These are phyloP conservation scores for Phaeoacremonium minimum DNA, from an alignment of 2,329 filamentous ascomycete species.

Conservation along the genomic window DNA sequence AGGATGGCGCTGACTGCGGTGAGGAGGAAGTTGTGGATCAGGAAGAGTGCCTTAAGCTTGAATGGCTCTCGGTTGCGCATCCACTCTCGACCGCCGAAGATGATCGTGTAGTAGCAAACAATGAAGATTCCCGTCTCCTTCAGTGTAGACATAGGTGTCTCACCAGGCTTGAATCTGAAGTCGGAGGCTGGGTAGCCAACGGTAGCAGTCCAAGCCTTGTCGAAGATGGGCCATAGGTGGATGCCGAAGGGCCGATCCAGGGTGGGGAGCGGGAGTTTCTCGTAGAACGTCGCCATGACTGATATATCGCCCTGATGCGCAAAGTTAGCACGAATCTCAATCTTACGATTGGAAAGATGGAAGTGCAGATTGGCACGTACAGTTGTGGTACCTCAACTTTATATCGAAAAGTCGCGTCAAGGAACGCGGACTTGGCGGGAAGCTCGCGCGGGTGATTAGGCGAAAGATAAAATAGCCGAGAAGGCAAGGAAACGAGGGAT, in stretches of 20 bases:
- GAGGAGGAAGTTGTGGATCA: slow-evolving; percentile 94
- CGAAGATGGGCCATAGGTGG: slow-evolving; percentile 90
- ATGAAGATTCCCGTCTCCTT: slow-evolving; percentile 78
- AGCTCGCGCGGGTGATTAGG: slow-evolving; percentile 3
- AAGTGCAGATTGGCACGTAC: no score
- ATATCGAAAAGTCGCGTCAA: no score
- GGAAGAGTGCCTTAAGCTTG: slow-evolving; percentile 85
- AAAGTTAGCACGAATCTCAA: slow-evolving; percentile 11
- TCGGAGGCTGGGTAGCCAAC: slow-evolving; percentile 80
- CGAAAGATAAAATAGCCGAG: slow-evolving; percentile 18
- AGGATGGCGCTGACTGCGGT: slow-evolving; percentile 79
- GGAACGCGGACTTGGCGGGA: background rate
- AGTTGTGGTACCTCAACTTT: no score
- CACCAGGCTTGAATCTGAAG: slow-evolving; percentile 76
- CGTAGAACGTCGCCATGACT: slow-evolving; percentile 45
- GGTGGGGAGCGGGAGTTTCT: slow-evolving; percentile 65
- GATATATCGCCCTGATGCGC: no score
- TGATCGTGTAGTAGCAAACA: slow-evolving; percentile 84
- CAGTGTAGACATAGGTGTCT: slow-evolving; percentile 87
- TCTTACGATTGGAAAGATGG: background rate
- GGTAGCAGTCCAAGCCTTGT: slow-evolving; percentile 72
- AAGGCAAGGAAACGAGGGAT: slow-evolving; percentile 20
- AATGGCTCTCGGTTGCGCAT: slow-evolving; percentile 86
- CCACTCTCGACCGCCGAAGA: slow-evolving; percentile 86
- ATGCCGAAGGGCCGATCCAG: slow-evolving; percentile 91